Evolutionary conservation across 1,284 basidiomycete genomes (phyloP), one percentile per base, ranked within the genome.

Genomic region (Limonomyces culmigenus): DNA sequence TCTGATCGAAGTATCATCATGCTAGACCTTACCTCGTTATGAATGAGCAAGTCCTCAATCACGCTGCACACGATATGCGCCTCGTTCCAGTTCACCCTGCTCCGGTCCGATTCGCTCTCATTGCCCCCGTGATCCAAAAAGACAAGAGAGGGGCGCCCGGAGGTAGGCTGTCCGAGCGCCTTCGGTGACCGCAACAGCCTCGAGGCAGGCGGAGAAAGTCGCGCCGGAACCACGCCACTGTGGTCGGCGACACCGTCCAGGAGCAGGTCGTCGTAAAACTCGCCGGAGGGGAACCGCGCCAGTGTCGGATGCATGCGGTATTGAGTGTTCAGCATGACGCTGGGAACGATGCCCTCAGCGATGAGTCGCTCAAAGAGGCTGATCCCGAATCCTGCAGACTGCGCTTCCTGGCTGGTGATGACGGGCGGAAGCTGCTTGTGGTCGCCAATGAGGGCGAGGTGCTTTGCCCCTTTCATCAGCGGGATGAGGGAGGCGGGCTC

Each of bases 391-490:
- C 85, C 87, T 15, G 71, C 69, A 14, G 63, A 56, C 47, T 71
- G 66, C 1, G 81, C 85, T 47, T 79, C 72, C 27, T 63, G 62
- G 45, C 74, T 83, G 5, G 71, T 65, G 41, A 93, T 86, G 37
- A 95, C 74, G 0, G 92, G 88, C 15, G 91, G 87, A n/a, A 95
- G 64, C 52, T 96, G 92, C 52, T 92, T 92, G 56, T 96, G 92
- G 58, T 96, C 92, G 19, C 91, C 92, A 42, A 96, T 92, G 36
- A 96, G 70, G 3, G 84, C 74, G 20, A 88, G 64, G 46, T 96
- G 91, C 34, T 65, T 38, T 56, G 83, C 81, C 2, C 87, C 87
- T 67, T 84, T 87, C 73, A 86, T 88, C 25, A 92, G 59, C 0
- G 87, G 84, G 39, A 92, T 74, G 32, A 91, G 57, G 10, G 81